Evolutionary conservation across 164 flowering plant species (phyloP).

Genomic region (Kingdonia uniflora): DNA sequence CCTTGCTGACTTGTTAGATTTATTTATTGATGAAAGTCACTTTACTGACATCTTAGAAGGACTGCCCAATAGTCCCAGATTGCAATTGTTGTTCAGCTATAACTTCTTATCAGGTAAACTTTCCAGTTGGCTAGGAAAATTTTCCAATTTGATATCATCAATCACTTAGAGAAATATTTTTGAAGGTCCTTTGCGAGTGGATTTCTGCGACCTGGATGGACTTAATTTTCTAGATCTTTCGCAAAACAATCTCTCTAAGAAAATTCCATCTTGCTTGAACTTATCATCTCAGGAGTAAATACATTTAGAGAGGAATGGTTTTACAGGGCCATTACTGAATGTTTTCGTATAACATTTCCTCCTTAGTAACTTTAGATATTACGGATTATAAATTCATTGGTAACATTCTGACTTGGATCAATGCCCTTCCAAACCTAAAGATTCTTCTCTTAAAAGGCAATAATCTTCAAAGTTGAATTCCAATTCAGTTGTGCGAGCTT

Average conservation of each 20-base stretch:
- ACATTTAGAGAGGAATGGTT: neutral
- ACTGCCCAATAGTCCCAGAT: neutral
- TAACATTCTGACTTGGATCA: neutral
- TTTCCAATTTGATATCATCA: neutral
- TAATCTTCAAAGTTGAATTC: neutral
- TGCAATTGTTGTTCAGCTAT: neutral
- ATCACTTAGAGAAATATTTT: neutral
- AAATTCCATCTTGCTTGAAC: slow-evolving; percentile 1
- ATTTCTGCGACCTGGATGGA: neutral
- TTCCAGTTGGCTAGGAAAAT: slow-evolving; percentile 3
- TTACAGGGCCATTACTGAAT: neutral
- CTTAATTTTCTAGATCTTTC: neutral
- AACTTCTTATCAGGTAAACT: slow-evolving; percentile 4
- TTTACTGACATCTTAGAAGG: slow-evolving; percentile 2
- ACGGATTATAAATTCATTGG: neutral
- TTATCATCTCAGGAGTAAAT: neutral
- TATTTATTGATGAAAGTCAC: neutral
- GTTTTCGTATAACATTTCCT: neutral
- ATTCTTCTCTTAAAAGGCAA: slow-evolving; percentile 7
- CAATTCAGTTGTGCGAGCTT: neutral
- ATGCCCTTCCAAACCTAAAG: neutral
- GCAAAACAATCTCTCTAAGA: neutral
- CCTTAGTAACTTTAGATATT: neutral
- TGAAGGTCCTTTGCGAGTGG: neutral
- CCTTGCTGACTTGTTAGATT: too few relatives aligned